These are phyloP conservation scores for Yamadazyma mexicana DNA, from an alignment of 1,139 yeast species.

Conservation along the genomic window DNA sequence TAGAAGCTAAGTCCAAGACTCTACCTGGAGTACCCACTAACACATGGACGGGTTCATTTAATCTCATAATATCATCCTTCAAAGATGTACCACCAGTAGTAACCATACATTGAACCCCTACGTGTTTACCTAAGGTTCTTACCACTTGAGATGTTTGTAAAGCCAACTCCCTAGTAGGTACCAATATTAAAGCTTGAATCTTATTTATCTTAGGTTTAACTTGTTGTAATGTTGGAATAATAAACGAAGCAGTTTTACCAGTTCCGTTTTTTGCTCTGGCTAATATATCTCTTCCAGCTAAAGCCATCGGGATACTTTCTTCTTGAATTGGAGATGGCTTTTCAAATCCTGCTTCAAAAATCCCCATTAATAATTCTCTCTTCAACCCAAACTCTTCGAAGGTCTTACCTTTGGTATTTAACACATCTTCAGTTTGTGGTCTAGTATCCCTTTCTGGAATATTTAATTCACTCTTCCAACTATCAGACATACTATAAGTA, in stretches of 20 bases:
- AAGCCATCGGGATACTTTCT: constrained; percentile 93
- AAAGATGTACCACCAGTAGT: constrained; percentile 98
- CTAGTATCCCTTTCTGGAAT: constrained; percentile 84
- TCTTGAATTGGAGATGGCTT: constrained; percentile 98
- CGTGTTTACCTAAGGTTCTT: constrained; percentile 93
- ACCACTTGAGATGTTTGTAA: constrained; percentile 96
- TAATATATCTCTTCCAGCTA: constrained; percentile 91
- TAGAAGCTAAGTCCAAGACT: constrained; percentile 88
- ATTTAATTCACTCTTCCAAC: constrained; percentile 75
- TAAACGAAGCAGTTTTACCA: constrained; percentile 96
- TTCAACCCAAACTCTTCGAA: constrained; percentile 92
- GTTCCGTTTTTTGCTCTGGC: constrained; percentile 99
- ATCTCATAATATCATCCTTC: constrained; percentile 90
- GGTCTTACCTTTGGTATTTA: constrained; percentile 84
- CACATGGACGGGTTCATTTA: constrained; percentile 88
- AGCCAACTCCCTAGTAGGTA: constrained; percentile 96
- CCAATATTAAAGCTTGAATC: constrained; percentile 85
- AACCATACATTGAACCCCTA: constrained; percentile 93
- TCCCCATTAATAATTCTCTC: constrained; percentile 95
- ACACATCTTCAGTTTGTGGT: constrained; percentile 96
- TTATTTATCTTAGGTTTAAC: constrained; percentile 80
- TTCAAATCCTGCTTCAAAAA: constrained; percentile 98
- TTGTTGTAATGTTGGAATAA: constrained; percentile 82
- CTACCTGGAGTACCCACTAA: constrained; percentile 97
- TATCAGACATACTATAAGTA: neutral